These are phyloP conservation scores for Tetragonia tetragonoides DNA, from an alignment of 148 eudicot genomes.

Conservation along the genomic window DNA sequence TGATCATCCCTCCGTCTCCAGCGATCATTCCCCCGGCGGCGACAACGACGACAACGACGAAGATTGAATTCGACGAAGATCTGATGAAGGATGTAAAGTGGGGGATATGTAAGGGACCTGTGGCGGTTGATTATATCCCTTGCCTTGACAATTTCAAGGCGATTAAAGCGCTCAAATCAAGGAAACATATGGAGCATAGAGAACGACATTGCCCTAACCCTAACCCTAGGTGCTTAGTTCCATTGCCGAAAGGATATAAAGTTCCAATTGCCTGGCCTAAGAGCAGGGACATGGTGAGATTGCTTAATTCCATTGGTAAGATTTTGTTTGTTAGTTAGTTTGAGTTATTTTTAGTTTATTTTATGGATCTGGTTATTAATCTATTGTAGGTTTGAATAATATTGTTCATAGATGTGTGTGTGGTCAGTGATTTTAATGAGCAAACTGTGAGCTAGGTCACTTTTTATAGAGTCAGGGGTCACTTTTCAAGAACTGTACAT, in stretches of 20 bases:
- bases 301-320: conserved; percentile 60
- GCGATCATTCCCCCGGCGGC: neutral
- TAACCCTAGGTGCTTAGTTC: conserved; percentile 49
- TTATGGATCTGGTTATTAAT: neutral
- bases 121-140: conserved; percentile 79
- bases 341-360: neutral
- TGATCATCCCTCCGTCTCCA: neutral
- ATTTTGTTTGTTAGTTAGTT: conserved; percentile 17
- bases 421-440: too few relatives aligned
- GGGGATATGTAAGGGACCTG: conserved; percentile 47
- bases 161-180: conserved; percentile 57
- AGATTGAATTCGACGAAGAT: conserved; percentile 27
- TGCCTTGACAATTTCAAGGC: conserved; percentile 78
- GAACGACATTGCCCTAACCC: conserved; percentile 82
- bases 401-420: too few relatives aligned
- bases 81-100: conserved; percentile 44
- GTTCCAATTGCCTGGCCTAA: conserved; percentile 81
- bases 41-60: neutral
- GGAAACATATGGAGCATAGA: conserved; percentile 81
- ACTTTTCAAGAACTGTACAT: too few relatives aligned
- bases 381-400: too few relatives aligned
- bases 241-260: conserved; percentile 72
- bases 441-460: too few relatives aligned
- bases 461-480: too few relatives aligned
- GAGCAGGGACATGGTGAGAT: conserved; percentile 99